Evolutionary conservation across 2,329 filamentous ascomycete species (phyloP).

Genomic region (Claviceps sp.): DNA sequence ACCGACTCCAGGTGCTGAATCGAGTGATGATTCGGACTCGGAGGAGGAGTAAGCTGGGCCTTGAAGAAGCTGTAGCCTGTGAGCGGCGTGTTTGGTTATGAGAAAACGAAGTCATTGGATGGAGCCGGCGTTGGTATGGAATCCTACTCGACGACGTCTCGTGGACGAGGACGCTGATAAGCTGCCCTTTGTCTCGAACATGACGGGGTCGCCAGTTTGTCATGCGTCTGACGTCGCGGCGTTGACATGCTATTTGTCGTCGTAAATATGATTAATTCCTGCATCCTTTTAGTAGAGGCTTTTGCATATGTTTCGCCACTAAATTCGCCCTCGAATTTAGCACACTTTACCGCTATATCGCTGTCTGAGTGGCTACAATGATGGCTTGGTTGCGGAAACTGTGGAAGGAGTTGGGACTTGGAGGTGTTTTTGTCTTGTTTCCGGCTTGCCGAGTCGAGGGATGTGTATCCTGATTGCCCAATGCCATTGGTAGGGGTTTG

Average conservation of each 20-base stretch:
- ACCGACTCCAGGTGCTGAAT: slow-evolving; percentile 19
- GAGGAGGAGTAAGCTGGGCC: slow-evolving; percentile 28
- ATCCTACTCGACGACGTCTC: neutral
- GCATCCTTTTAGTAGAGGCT: neutral
- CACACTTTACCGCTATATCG: no score
- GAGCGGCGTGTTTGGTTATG: slow-evolving; percentile 4
- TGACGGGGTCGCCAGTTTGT: neutral
- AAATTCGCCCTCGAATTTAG: neutral
- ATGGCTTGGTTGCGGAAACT: neutral
- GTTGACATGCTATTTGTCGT: neutral
- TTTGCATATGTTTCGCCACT: neutral
- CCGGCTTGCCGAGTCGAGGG: neutral
- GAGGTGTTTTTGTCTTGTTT: neutral
- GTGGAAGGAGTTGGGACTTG: neutral
- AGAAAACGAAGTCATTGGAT: slow-evolving; percentile 7
- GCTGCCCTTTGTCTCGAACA: neutral
- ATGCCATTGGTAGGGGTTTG: no score
- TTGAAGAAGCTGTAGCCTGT: slow-evolving; percentile 1
- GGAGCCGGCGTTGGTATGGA: slow-evolving; percentile 8
- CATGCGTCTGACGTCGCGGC: neutral
- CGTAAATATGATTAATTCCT: neutral
- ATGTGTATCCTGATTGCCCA: neutral
- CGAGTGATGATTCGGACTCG: slow-evolving; percentile 32
- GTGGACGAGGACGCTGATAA: neutral
- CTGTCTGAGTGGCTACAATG: neutral